Evolutionary conservation across 345 rosid species (phyloP).

Genomic region (Boechera retrofracta): DNA sequence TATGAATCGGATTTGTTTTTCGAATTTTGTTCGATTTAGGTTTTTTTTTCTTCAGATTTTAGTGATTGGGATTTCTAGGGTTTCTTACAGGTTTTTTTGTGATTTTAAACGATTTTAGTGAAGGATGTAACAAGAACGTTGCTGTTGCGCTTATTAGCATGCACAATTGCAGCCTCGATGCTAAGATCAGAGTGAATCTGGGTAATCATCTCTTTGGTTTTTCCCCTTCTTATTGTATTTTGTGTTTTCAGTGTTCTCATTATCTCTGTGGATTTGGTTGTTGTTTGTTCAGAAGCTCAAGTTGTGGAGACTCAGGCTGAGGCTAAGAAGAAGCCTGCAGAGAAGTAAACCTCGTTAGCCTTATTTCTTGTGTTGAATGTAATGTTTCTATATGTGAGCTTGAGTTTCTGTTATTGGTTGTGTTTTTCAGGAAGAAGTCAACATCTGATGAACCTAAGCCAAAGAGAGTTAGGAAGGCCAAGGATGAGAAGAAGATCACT

Average conservation of each 20-base stretch:
- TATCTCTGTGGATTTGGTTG: neutral
- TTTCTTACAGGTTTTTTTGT: neutral
- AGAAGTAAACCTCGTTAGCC: conserved; percentile 52
- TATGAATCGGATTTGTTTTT: neutral
- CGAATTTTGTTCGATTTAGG: neutral
- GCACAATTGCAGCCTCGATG: conserved; percentile 91
- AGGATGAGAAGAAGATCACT: conserved; percentile 46
- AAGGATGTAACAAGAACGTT: conserved; percentile 73
- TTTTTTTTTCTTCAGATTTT: neutral
- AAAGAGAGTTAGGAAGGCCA: conserved; percentile 60
- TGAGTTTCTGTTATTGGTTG: neutral
- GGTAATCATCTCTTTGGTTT: conserved; percentile 46
- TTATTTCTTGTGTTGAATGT: neutral
- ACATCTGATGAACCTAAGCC: conserved; percentile 69
- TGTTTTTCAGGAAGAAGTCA: conserved; percentile 60
- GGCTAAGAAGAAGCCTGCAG: conserved; percentile 65
- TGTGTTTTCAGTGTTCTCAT: neutral
- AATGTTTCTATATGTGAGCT: neutral
- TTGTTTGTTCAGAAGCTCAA: conserved; percentile 63
- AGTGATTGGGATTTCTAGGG: neutral
- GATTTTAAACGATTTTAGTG: conserved; percentile 52
- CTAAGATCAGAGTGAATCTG: conserved; percentile 74
- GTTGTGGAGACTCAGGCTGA: conserved; percentile 72
- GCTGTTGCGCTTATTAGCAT: conserved; percentile 79
- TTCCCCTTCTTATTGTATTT: neutral